Base-by-base conservation (phyloP, 352 stramenopile species). In the Globisporangium cylindrosporum region DNA sequence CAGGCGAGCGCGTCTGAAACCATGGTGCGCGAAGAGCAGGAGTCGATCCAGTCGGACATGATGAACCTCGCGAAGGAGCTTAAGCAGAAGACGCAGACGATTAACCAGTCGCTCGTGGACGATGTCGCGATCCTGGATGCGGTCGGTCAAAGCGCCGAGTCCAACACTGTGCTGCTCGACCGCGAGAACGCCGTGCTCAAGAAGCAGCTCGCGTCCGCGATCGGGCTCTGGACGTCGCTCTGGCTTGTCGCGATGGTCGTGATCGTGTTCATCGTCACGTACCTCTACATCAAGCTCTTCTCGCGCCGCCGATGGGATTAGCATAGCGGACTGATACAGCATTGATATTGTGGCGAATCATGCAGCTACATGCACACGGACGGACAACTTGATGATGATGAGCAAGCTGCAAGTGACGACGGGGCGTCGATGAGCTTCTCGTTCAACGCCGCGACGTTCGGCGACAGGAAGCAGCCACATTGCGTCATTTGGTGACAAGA, bases 221-320 rank as follows among this genome's bases (percentile, higher is more conserved):
- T 93, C 63, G 85, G 85, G 20, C 65, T 93, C 48, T 92, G 81
- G 85, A 93, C 82, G 34, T 90, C 85, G 36, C 68, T 93, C 15
- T 89, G 74, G 66, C 83, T 93, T 32, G 75, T 93, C 53, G 76
- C 77, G 25, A 84, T 75, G 56, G 73, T 85, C 34, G 71, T 91
- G 43, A 62, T 88, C 59, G 74, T 89, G 27, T 93, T 92, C 51
- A 67, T 92, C 36, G 65, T 78, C 70, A 90, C 75, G 61, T 93
- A 92, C 68, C 81, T 90, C 22, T 93, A 90, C 76, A 90, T 93
- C 71, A 91, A 91, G 71, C 59, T 93, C 25, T 92, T 92, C 61
- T 89, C 75, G 10, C 60, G 80, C 4, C 74, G 84, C 61, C 72
- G 77, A 14, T 86, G 73, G 76, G 84, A 81, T 22, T 41, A 46